Evolutionary conservation across 805 yeast genomes (phyloP).

Genomic region (Torulaspora indica): DNA sequence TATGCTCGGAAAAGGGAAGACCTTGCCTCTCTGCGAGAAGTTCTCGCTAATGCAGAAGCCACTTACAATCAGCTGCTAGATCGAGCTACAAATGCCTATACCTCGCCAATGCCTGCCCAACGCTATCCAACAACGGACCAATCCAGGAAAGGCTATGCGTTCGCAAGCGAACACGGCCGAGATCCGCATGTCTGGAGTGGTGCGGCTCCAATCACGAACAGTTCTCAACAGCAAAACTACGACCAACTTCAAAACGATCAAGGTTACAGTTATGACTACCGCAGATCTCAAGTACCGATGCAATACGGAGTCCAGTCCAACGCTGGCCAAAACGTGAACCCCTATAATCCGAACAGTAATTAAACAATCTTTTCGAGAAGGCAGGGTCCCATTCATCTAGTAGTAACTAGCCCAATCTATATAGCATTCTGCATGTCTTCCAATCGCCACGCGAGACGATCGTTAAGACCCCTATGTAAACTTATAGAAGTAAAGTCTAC

Average conservation of each 20-base stretch:
- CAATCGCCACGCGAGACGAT: neutral
- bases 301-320: neutral
- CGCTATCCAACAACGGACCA: constrained; percentile 3
- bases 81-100: constrained; percentile 37
- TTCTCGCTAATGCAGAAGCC: constrained; percentile 62
- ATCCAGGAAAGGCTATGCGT: neutral
- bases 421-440: neutral
- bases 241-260: neutral
- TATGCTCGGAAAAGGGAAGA: constrained; percentile 76
- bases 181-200: neutral
- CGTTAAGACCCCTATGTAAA: neutral
- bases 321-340: neutral
- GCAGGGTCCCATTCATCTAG: too few species aligned
- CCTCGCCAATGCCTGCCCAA: constrained; percentile 14
- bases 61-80: constrained; percentile 68
- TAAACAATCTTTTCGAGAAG: neutral
- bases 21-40: constrained; percentile 61
- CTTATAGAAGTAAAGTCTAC: neutral
- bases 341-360: neutral
- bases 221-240: constrained; percentile 1
- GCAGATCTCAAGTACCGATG: neutral
- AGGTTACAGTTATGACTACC: neutral
- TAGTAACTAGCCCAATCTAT: neutral
- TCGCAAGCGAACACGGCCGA: neutral
- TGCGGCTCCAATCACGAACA: neutral